phyloP scores from a whole-genome alignment of 345 rosid genomes.

The Arabis hirsuta region DNA sequence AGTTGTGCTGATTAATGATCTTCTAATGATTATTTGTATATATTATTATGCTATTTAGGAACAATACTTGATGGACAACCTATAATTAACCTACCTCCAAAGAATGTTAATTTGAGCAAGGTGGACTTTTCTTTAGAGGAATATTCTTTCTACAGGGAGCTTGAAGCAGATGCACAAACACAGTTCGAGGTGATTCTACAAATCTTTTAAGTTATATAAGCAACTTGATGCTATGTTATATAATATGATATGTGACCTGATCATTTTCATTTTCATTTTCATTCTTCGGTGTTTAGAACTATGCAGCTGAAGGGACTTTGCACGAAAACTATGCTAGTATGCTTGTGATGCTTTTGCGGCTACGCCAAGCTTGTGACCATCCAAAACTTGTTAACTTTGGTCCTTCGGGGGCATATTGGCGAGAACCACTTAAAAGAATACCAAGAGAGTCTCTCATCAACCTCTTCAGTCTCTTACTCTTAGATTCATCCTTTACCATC shows the following conservation, averaged over 20 bases:
- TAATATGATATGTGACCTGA: background rate
- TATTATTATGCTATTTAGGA: conserved; percentile 49
- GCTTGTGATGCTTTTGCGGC: conserved; percentile 86
- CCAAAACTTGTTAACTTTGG: conserved; percentile 61
- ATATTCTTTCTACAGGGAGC: conserved; percentile 68
- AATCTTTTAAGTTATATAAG: background rate
- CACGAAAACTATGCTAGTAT: conserved; percentile 78
- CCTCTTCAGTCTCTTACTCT: conserved; percentile 53
- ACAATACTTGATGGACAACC: conserved; percentile 81
- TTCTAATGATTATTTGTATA: background rate
- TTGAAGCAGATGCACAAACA: conserved; percentile 69
- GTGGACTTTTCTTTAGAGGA: conserved; percentile 74
- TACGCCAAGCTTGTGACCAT: conserved; percentile 96
- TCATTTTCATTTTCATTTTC: no score
- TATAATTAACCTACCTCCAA: conserved; percentile 80
- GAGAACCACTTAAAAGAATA: conserved; percentile 46
- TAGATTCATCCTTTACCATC: conserved; percentile 56
- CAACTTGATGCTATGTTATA: background rate
- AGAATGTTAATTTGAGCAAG: conserved; percentile 56
- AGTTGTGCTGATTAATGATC: background rate
- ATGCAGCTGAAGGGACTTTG: conserved; percentile 82
- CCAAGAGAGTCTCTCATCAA: conserved; percentile 53
- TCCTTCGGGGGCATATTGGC: no score
- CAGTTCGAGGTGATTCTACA: conserved; percentile 62
- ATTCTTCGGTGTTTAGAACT: conserved; percentile 52